phyloP scores from a whole-genome alignment of 495 filamentous ascomycete genomes.

The Penicillium lagena region DNA sequence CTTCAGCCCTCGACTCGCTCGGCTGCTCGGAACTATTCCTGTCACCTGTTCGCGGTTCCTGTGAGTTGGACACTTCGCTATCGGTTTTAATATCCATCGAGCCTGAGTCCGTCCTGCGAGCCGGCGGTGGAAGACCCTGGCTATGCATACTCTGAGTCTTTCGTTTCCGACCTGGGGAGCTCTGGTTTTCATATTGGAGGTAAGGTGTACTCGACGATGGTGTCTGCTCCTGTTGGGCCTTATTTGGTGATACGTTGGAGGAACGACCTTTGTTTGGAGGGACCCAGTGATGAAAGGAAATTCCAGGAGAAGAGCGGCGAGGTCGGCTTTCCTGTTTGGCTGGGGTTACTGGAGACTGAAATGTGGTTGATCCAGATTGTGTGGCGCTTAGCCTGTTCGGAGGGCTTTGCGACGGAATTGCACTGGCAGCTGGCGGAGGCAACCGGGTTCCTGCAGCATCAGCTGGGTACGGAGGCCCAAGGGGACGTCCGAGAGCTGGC shows the following conservation, averaged over 20 bases:
- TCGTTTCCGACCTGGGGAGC: constrained; percentile 35
- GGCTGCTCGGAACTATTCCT: neutral
- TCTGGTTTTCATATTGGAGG: constrained; percentile 29
- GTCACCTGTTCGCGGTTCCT: neutral
- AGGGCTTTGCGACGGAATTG: no score
- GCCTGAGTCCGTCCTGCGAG: constrained; percentile 7
- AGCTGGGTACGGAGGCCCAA: no score
- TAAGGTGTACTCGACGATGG: constrained; percentile 12
- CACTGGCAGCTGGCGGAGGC: no score
- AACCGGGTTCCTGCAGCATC: no score
- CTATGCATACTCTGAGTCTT: constrained; percentile 34
- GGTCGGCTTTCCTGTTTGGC: constrained; percentile 43
- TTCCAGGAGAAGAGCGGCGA: constrained; percentile 55
- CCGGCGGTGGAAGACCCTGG: constrained; percentile 28
- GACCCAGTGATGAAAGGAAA: constrained; percentile 91
- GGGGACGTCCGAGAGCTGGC: no score
- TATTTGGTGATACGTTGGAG: constrained; percentile 18
- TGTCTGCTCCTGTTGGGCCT: constrained; percentile 20
- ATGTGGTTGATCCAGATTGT: constrained; percentile 3
- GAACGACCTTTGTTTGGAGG: constrained; percentile 54
- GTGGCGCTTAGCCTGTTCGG: no score
- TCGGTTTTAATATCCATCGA: neutral
- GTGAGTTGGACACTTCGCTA: constrained; percentile 3
- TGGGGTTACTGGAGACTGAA: constrained; percentile 40
- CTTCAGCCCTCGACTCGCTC: no score